Evolutionary conservation across 306 rosid species (phyloP).

Genomic region (Malus sieversii): DNA sequence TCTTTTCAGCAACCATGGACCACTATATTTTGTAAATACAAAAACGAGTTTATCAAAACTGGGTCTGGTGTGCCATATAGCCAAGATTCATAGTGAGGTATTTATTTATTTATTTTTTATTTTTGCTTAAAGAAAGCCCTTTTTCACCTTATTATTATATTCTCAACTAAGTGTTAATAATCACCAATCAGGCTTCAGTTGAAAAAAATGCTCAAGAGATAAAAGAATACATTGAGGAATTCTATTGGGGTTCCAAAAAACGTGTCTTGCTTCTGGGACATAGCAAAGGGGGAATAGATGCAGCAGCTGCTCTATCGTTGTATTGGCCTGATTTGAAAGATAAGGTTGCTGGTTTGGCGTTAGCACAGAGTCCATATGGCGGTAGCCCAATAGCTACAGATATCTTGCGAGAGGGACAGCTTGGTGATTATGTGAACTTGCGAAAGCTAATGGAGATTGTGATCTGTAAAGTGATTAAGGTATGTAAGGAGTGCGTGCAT

Average conservation of each 20-base stretch:
- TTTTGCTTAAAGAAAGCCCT: background rate
- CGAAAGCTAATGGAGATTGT: constrained; percentile 88
- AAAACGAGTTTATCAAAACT: constrained; percentile 76
- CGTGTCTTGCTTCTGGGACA: constrained; percentile 95
- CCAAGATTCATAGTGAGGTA: constrained; percentile 99
- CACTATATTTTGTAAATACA: constrained; percentile 82
- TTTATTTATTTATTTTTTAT: background rate
- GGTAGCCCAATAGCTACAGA: constrained; percentile 97
- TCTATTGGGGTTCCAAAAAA: constrained; percentile 88
- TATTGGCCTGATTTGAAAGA: constrained; percentile 96
- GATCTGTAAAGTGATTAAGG: constrained; percentile 84
- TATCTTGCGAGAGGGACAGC: constrained; percentile 93
- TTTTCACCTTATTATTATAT: background rate
- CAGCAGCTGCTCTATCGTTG: constrained; percentile 93
- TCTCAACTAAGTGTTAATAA: constrained; percentile 23
- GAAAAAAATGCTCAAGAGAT: constrained; percentile 94
- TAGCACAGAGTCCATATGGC: constrained; percentile 97
- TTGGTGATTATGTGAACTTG: constrained; percentile 88
- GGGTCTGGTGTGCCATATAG: constrained; percentile 93
- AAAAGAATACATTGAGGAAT: constrained; percentile 88
- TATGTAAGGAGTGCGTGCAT: constrained; percentile 8
- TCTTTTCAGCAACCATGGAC: constrained; percentile 96
- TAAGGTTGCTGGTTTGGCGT: constrained; percentile 88
- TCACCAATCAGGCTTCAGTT: constrained; percentile 65
- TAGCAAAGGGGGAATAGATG: constrained; percentile 99